Percentiles rank a stretch among this genome's conserved stretches.
These are phyloP conservation scores for Pezicula neosporulosa DNA, from an alignment of 2,329 filamentous ascomycete species.

Conservation along the genomic window DNA sequence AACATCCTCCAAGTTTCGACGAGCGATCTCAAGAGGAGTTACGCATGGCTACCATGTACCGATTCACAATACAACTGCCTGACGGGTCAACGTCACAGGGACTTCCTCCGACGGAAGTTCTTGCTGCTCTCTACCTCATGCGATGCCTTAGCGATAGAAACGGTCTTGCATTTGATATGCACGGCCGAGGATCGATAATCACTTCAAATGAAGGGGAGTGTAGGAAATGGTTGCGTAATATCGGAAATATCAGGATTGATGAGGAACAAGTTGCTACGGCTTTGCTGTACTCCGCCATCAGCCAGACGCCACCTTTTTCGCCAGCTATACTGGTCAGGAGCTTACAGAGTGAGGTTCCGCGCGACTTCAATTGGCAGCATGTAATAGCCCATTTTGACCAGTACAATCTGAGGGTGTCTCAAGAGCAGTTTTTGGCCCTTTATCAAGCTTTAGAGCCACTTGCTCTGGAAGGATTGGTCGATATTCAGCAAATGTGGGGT, in stretches of 20 bases:
- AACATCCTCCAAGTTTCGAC: conserved; percentile 83
- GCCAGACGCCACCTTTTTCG: conserved; percentile 50
- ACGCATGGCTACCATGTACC: conserved; percentile 57
- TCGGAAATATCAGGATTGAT: conserved; percentile 58
- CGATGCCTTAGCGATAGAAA: conserved; percentile 61
- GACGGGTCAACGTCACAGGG: conserved; percentile 59
- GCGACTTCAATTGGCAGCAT: conserved; percentile 65
- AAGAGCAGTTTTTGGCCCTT: conserved; percentile 75
- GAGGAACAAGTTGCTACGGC: conserved; percentile 82
- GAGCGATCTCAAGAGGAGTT: conserved; percentile 70
- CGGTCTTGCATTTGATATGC: conserved; percentile 63
- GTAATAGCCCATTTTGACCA: conserved; percentile 81
- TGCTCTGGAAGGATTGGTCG: conserved; percentile 63
- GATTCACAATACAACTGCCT: conserved; percentile 25
- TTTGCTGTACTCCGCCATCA: conserved; percentile 63
- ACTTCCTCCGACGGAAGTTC: conserved; percentile 65
- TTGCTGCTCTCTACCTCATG: conserved; percentile 67
- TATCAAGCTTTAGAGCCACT: conserved; percentile 76
- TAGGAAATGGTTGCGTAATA: conserved; percentile 48
- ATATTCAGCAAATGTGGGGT: conserved; percentile 88
- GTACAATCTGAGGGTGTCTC: conserved; percentile 69
- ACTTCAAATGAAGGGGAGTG: conserved; percentile 73
- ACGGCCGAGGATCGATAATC: conserved; percentile 69
- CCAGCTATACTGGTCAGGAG: conserved; percentile 56
- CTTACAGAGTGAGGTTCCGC: conserved; percentile 57